Evolutionary conservation across 2,329 filamentous ascomycete species (phyloP).

Genomic region (Scopulariopsis brevicaulis): DNA sequence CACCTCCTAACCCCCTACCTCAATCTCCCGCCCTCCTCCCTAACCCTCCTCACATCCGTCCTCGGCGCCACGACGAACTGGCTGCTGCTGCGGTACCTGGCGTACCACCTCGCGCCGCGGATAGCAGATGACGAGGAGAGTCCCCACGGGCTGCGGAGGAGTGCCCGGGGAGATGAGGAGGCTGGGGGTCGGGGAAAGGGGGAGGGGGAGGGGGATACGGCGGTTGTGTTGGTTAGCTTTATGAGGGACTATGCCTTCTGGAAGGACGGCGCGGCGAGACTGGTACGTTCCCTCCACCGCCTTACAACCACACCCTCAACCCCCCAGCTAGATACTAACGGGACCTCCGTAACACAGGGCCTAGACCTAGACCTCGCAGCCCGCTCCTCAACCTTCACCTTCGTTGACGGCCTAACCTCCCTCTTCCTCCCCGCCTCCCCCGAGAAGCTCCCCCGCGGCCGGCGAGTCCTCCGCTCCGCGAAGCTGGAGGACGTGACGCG

Average conservation of each 20-base stretch:
- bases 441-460: slow-evolving; percentile 6
- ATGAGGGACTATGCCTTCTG: slow-evolving; percentile 70
- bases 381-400: slow-evolving; percentile 50
- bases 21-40: slow-evolving; percentile 43
- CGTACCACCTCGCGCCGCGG: slow-evolving; percentile 24
- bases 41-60: slow-evolving; percentile 58
- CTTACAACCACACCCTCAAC: not conserved
- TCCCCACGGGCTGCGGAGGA: not conserved
- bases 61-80: slow-evolving; percentile 54
- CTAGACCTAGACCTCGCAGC: slow-evolving; percentile 55
- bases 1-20: slow-evolving; percentile 55
- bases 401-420: slow-evolving; percentile 62
- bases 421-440: slow-evolving; percentile 28
- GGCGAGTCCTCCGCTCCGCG: slow-evolving; percentile 6
- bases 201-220: slow-evolving; percentile 10
- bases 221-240: slow-evolving; percentile 72
- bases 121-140: slow-evolving; percentile 1
- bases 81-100: slow-evolving; percentile 48
- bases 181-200: not conserved
- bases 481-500: slow-evolving; percentile 22
- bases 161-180: not conserved
- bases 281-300: slow-evolving; percentile 33
- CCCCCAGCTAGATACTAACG: not conserved
- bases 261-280: slow-evolving; percentile 55
- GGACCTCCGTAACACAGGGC: slow-evolving; percentile 32